These are phyloP conservation scores for Citrus reticulata DNA, from an alignment of 345 rosid species.

Conservation along the genomic window DNA sequence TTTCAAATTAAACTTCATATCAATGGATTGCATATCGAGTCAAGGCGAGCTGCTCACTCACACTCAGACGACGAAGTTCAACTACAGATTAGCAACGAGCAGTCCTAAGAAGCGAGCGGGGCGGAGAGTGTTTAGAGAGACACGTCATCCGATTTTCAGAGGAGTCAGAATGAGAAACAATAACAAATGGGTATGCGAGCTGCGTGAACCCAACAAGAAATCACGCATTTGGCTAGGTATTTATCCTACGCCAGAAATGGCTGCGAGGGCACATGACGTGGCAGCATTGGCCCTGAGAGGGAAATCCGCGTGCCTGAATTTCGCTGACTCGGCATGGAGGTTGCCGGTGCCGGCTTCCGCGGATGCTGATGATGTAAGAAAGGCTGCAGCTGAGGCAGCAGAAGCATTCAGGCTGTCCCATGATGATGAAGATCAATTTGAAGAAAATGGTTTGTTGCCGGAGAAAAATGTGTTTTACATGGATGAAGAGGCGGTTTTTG, in stretches of 20 bases:
- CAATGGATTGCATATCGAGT: too few species aligned
- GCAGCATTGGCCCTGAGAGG: slow-evolving; percentile 68
- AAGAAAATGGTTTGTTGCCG: slow-evolving; percentile 4
- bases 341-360: slow-evolving; percentile 49
- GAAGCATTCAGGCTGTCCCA: slow-evolving; percentile 36
- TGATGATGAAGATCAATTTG: slow-evolving; percentile 11
- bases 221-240: slow-evolving; percentile 79
- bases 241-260: slow-evolving; percentile 71
- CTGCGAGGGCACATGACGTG: slow-evolving; percentile 78
- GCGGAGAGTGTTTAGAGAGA: slow-evolving; percentile 54
- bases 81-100: slow-evolving; percentile 38
- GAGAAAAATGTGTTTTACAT: slow-evolving; percentile 6
- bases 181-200: slow-evolving; percentile 71
- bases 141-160: slow-evolving; percentile 71
- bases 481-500: slow-evolving; percentile 40
- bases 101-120: slow-evolving; percentile 67
- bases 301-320: slow-evolving; percentile 63
- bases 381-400: slow-evolving; percentile 52
- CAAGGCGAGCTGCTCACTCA: too few species aligned
- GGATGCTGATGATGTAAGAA: slow-evolving; percentile 36
- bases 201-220: slow-evolving; percentile 53
- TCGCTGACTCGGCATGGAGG: slow-evolving; percentile 65
- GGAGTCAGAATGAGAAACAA: slow-evolving; percentile 57
- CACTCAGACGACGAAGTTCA: too few species aligned
- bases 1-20: too few species aligned